A percentile compares a stretch with the other conserved stretches of the same genome.
Conservation (phyloP, 2,329 filamentous ascomycete species). For the Emydomyces testavorans region DNA sequence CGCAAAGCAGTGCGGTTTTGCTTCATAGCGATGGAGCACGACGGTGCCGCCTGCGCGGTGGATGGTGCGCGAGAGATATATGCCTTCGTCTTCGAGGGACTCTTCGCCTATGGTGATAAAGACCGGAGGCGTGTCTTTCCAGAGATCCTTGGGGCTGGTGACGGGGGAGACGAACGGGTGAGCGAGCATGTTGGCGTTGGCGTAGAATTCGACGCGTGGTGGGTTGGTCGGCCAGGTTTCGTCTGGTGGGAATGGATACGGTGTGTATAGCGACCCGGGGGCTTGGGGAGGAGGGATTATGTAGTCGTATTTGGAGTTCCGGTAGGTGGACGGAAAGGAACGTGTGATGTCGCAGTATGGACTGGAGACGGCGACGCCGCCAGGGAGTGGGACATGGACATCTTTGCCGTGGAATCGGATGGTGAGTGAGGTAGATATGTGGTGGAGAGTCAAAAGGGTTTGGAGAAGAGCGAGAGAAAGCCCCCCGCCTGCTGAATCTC, state of each 20-base stretch:
- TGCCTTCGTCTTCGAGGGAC: constrained; percentile 31
- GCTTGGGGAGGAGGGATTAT: constrained; percentile 24
- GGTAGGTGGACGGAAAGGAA: constrained; percentile 32
- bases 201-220: constrained; percentile 35
- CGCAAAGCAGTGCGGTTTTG: constrained; percentile 44
- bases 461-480: constrained; percentile 33
- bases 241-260: constrained; percentile 26
- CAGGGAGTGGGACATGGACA: constrained; percentile 33
- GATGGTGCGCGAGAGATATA: constrained; percentile 32
- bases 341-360: constrained; percentile 36
- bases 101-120: constrained; percentile 36
- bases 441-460: constrained; percentile 33
- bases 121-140: constrained; percentile 33
- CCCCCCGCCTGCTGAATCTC: constrained; percentile 39
- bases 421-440: constrained; percentile 20
- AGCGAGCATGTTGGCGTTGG: constrained; percentile 27
- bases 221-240: constrained; percentile 32
- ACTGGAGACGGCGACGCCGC: constrained; percentile 30
- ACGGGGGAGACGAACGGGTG: constrained; percentile 36
- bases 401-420: constrained; percentile 33
- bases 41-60: constrained; percentile 29
- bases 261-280: constrained; percentile 19
- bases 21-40: constrained; percentile 34
- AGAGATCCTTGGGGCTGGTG: constrained; percentile 26
- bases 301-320: constrained; percentile 34